These are phyloP conservation scores for Pseudopediastrum boryanum DNA, from an alignment of 139 green algal genomes.

Conservation along the genomic window DNA sequence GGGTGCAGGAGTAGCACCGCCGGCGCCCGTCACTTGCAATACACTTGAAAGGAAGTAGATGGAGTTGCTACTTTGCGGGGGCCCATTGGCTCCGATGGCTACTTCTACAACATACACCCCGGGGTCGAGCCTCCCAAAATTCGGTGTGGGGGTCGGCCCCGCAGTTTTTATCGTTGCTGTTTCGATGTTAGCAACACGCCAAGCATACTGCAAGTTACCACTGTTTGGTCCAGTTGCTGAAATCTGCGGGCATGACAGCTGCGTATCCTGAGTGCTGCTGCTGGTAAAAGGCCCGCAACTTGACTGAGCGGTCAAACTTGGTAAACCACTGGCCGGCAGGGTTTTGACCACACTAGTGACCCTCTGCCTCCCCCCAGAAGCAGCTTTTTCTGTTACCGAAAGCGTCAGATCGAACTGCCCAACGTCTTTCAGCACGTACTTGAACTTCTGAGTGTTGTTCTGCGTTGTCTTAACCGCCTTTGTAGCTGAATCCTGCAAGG, in stretches of 20 bases:
- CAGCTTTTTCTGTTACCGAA: too few relatives aligned
- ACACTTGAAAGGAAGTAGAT: conserved; percentile 39
- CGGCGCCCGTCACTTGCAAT: too few relatives aligned
- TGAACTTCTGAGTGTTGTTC: too few relatives aligned
- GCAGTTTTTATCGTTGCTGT: neutral
- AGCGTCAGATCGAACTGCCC: too few relatives aligned
- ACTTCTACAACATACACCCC: conserved; percentile 18
- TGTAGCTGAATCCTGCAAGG: neutral
- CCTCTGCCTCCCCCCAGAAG: too few relatives aligned
- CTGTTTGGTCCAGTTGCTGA: neutral
- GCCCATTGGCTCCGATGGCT: conserved; percentile 14
- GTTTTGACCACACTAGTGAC: too few relatives aligned
- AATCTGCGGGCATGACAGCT: conserved; percentile 4
- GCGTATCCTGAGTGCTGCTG: neutral
- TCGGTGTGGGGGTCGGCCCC: neutral
- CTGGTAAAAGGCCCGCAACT: conserved; percentile 15
- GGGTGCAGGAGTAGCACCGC: too few relatives aligned
- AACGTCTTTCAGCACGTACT: too few relatives aligned
- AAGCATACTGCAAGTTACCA: conserved; percentile 3
- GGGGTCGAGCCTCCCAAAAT: conserved; percentile 9
- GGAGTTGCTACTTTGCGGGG: conserved; percentile 8
- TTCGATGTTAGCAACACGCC: neutral
- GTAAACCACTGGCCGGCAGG: too few relatives aligned
- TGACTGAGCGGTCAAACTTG: too few relatives aligned
- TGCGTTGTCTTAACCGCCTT: conserved; percentile 14